Percentiles rank a stretch among this genome's conserved stretches.
These are phyloP conservation scores for Boletales sp. DNA, from an alignment of 768 basidiomycete species.

Conservation along the genomic window DNA sequence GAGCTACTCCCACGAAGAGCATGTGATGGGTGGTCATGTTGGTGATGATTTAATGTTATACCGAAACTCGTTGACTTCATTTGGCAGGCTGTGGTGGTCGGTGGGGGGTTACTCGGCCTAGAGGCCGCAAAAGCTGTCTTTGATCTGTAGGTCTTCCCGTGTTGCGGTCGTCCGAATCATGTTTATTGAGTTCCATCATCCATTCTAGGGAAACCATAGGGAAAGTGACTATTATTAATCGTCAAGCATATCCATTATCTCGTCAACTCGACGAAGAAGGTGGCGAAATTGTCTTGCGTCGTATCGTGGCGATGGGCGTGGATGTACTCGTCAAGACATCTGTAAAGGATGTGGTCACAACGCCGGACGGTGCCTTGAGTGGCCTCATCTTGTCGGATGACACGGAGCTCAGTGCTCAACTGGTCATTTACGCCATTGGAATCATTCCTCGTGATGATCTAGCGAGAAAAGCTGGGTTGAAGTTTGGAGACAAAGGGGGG, in stretches of 20 bases:
- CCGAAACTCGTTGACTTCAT: not conserved
- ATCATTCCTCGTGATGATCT: constrained; percentile 71
- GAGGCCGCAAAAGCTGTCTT: constrained; percentile 1
- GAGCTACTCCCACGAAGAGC: constrained; percentile 46
- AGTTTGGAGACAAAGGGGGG: constrained; percentile 48
- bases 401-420: constrained; percentile 40
- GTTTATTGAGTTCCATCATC: too few species aligned
- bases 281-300: constrained; percentile 56
- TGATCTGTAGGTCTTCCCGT: not conserved
- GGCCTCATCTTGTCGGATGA: constrained; percentile 53
- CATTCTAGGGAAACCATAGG: constrained; percentile 31
- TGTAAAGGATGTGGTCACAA: constrained; percentile 36
- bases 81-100: not conserved
- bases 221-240: constrained; percentile 51
- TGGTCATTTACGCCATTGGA: constrained; percentile 68
- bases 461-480: constrained; percentile 50
- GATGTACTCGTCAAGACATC: constrained; percentile 45
- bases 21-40: constrained; percentile 34
- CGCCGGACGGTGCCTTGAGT: constrained; percentile 36
- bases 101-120: not conserved
- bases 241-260: constrained; percentile 50
- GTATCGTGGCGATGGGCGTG: constrained; percentile 59
- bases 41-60: constrained; percentile 2
- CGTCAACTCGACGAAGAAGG: constrained; percentile 56
- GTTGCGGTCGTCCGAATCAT: too few species aligned